Percentiles rank a stretch among this genome's conserved stretches.
Evolutionary conservation across 306 rosid species (phyloP).

Genomic region (Pachyrhizus erosus): DNA sequence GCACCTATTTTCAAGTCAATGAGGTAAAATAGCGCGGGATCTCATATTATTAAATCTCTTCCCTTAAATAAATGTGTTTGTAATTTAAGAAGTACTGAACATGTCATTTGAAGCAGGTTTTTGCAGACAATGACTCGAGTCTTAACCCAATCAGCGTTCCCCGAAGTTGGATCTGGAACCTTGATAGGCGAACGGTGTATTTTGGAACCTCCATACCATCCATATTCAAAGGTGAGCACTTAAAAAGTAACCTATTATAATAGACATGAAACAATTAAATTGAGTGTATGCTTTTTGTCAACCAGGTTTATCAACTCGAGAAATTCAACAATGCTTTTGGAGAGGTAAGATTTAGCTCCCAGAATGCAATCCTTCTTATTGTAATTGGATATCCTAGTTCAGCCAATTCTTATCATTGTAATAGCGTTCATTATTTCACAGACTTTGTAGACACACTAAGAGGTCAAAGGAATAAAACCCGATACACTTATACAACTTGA

Average conservation of each 20-base stretch:
- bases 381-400: slow-evolving; percentile 19
- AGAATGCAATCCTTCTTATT: neutral
- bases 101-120: slow-evolving; percentile 48
- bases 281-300: slow-evolving; percentile 37
- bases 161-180: slow-evolving; percentile 66
- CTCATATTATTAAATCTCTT: slow-evolving; percentile 3
- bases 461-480: neutral
- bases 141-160: slow-evolving; percentile 62
- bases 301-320: slow-evolving; percentile 74
- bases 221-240: slow-evolving; percentile 69
- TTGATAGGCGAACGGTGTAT: slow-evolving; percentile 62
- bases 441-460: neutral
- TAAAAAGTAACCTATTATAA: neutral
- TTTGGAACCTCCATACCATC: slow-evolving; percentile 64
- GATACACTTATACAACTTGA: neutral
- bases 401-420: neutral
- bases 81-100: slow-evolving; percentile 3
- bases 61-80: neutral
- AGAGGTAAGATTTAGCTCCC: slow-evolving; percentile 62
- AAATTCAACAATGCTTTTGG: slow-evolving; percentile 88
- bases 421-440: neutral
- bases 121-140: slow-evolving; percentile 64
- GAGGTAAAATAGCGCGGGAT: slow-evolving; percentile 61
- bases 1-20: slow-evolving; percentile 94
- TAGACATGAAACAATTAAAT: slow-evolving; percentile 7